Evolutionary conservation across 352 stramenopile genomes (phyloP).

Genomic region (Globisporangium lucens): DNA sequence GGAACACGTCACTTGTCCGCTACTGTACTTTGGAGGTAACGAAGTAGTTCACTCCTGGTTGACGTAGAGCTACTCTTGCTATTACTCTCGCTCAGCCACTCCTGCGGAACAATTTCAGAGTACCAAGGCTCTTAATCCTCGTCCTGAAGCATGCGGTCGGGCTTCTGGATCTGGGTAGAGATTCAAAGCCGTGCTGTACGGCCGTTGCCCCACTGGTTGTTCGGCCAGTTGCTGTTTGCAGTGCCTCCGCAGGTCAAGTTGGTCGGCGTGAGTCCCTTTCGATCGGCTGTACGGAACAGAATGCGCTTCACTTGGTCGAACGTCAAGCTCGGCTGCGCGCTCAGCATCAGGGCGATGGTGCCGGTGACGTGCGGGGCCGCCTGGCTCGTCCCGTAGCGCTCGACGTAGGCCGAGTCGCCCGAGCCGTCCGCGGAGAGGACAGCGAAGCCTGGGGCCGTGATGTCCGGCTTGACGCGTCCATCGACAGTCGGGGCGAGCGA

Average conservation of each 20-base stretch:
- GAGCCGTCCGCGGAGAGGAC: conserved; percentile 12
- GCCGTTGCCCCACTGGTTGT: conserved; percentile 37
- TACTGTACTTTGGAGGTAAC: too few species aligned
- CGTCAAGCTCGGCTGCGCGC: conserved; percentile 10
- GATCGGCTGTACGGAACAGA: conserved; percentile 10
- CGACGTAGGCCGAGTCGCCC: conserved; percentile 1
- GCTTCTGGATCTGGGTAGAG: not conserved
- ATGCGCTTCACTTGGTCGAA: conserved; percentile 11
- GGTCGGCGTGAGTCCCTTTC: conserved; percentile 7
- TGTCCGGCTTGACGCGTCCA: conserved; percentile 25
- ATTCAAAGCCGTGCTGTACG: conserved; percentile 17
- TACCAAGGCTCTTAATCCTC: too few species aligned
- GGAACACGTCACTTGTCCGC: too few species aligned
- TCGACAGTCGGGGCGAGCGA: conserved; percentile 20
- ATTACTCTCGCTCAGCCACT: too few species aligned
- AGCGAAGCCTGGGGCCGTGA: conserved; percentile 22
- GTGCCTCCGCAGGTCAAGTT: conserved; percentile 27
- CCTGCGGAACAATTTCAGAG: too few species aligned
- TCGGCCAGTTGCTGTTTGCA: conserved; percentile 24
- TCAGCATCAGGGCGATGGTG: conserved; percentile 20
- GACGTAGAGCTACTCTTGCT: too few species aligned
- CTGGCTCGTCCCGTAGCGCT: conserved; percentile 21
- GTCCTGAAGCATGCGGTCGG: too few species aligned
- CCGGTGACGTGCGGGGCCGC: conserved; percentile 28
- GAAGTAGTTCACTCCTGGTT: too few species aligned